A percentile compares a stretch with the other conserved stretches of the same genome.
These are phyloP conservation scores for Megacollybia marginata DNA, from an alignment of 768 basidiomycete species.

Conservation along the genomic window DNA sequence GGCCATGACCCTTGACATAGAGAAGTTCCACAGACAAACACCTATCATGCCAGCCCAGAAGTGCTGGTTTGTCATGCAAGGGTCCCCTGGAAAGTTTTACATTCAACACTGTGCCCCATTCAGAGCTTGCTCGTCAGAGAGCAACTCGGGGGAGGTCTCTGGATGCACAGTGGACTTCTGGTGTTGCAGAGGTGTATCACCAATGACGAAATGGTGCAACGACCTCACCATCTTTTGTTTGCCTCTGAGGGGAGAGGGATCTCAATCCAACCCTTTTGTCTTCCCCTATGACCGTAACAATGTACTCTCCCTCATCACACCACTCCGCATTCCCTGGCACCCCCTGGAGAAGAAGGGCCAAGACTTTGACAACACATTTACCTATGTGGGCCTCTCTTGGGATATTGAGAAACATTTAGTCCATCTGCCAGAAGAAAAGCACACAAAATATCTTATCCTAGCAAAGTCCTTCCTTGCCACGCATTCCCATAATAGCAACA, in stretches of 20 bases:
- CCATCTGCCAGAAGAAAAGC: slow-evolving; percentile 18
- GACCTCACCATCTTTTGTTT: neutral
- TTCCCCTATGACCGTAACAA: neutral
- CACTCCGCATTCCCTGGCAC: neutral
- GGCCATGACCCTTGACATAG: too few relatives aligned
- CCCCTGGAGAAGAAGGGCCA: slow-evolving; percentile 14
- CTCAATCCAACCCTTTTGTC: neutral
- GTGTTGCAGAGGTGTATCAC: neutral
- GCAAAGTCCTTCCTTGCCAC: slow-evolving; percentile 8
- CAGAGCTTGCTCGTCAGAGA: too few relatives aligned
- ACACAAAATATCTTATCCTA: slow-evolving; percentile 13
- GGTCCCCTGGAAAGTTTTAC: too few relatives aligned
- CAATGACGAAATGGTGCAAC: neutral
- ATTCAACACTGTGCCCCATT: too few relatives aligned
- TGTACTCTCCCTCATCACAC: neutral
- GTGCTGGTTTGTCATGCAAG: too few relatives aligned
- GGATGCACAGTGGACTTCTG: neutral
- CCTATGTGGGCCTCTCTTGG: slow-evolving; percentile 24
- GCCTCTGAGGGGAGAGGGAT: neutral
- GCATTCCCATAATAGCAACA: too few relatives aligned
- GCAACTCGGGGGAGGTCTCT: neutral
- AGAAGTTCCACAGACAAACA: neutral
- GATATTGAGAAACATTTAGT: slow-evolving; percentile 15
- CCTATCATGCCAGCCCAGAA: neutral
- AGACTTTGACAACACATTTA: slow-evolving; percentile 11